Evolutionary conservation across 1,139 yeast species (phyloP).

Genomic region (Taphrina communis): DNA sequence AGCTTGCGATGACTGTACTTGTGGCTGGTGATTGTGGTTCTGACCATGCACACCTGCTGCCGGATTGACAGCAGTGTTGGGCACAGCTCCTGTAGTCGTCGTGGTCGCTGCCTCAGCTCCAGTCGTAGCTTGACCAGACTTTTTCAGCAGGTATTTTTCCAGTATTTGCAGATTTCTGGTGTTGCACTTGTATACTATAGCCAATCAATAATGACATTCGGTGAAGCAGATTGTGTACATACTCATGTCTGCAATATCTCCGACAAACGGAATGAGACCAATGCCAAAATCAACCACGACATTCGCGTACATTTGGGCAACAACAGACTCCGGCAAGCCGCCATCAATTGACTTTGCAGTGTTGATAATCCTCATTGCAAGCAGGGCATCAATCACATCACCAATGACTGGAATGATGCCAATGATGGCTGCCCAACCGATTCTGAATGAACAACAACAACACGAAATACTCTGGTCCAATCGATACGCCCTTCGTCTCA

Average conservation of each 20-base stretch:
- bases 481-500: constrained; percentile 39
- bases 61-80: constrained; percentile 7
- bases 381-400: constrained; percentile 58
- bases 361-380: constrained; percentile 60
- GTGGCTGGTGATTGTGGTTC: constrained; percentile 7
- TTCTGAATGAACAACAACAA: constrained; percentile 37
- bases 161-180: constrained; percentile 70
- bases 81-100: constrained; percentile 7
- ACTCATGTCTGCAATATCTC: constrained; percentile 59
- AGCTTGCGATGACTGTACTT: not conserved
- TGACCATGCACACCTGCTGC: not conserved
- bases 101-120: not conserved
- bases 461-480: constrained; percentile 36
- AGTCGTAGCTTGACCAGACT: constrained; percentile 16
- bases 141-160: constrained; percentile 58
- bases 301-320: constrained; percentile 64
- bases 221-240: not conserved
- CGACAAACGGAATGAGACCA: constrained; percentile 75
- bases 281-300: constrained; percentile 71
- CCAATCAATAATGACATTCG: constrained; percentile 46
- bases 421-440: constrained; percentile 71
- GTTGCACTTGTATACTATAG: constrained; percentile 73
- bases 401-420: constrained; percentile 76
- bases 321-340: constrained; percentile 58
- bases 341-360: constrained; percentile 61